Base-by-base conservation (phyloP, 495 filamentous ascomycete species). In the Darksidea phi region DNA sequence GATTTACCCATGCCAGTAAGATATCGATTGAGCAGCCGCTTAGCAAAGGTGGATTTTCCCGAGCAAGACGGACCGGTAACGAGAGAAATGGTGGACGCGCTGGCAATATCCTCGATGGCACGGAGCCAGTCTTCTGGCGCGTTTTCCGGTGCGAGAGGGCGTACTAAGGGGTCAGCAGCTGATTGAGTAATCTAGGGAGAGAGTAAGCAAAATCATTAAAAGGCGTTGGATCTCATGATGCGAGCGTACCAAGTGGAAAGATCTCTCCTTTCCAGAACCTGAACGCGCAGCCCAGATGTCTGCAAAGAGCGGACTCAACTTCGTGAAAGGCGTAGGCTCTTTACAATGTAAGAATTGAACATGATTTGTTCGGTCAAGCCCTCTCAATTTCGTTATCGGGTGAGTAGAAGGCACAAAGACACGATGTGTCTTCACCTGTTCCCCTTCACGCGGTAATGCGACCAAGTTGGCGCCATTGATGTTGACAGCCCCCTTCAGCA, bases 31-130 rank as follows among this genome's bases (percentile, higher is more conserved):
- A 80, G 71, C 18, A 95, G 76, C n/a, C 90, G 75, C 48, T 85
- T 87, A 43, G 84, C 83, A 64, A 95, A 91, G 0, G 89, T 93
- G 2, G 91, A 95, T 71, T 95, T 95, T 15, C 91, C 91, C 13
- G 90, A 88, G 0, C 82, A 86, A 59, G 95, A 93, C 0, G 90
- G 87, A 1, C 91, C 91, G 51, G 86, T 89, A 2, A 93, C 71
- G 57, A 93, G 76, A 3, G 28, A 32, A 32, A 84, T 73, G 34
- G 71, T 72, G 75, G 54, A 64, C 77, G 57, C 61, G 69, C 38
- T 78, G 78, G 38, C 75, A 15, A 77, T 7, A 73, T 59, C 36
- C 74, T 76, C 37, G 70, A 70, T 25, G 73, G 48, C 37, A n/a
- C 36, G 36, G 15, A 23, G 17, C 60, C 61, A 68, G 8, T 59